Conservation (phyloP, 2,329 filamentous ascomycete species). For the Monilinia vaccinii-corymbosi region DNA sequence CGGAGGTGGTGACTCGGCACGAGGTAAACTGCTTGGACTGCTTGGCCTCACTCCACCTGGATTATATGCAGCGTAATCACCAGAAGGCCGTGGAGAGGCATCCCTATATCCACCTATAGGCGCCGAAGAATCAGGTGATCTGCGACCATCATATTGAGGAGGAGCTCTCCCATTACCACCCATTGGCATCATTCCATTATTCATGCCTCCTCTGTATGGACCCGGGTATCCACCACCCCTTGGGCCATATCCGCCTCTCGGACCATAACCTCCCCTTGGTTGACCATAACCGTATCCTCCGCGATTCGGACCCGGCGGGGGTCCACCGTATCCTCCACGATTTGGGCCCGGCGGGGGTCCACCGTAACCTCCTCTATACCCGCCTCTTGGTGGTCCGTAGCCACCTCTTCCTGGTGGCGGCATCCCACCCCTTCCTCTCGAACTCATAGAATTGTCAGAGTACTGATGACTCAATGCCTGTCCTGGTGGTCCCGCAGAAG, state of each 20-base stretch:
- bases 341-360: constrained; percentile 28
- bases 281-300: constrained; percentile 41
- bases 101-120: constrained; percentile 13
- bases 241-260: constrained; percentile 30
- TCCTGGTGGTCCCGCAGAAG: constrained; percentile 41
- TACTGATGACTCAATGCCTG: constrained; percentile 38
- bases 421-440: constrained; percentile 25
- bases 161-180: constrained; percentile 32
- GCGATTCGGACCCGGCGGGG: constrained; percentile 30
- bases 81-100: constrained; percentile 8
- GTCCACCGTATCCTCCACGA: constrained; percentile 23
- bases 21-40: constrained; percentile 38
- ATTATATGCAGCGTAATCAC: constrained; percentile 23
- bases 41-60: constrained; percentile 15
- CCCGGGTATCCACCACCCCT: constrained; percentile 10
- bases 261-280: constrained; percentile 28
- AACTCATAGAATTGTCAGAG: constrained; percentile 23
- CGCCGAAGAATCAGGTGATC: constrained; percentile 15
- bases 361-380: constrained; percentile 32
- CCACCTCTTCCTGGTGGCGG: constrained; percentile 20
- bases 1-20: constrained; percentile 57
- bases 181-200: constrained; percentile 29
- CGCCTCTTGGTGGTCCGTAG: constrained; percentile 35
- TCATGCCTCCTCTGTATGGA: constrained; percentile 30
- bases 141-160: constrained; percentile 30